Conservation (phyloP, 176 grass and related monocot genomes). For the Avena insularis region DNA sequence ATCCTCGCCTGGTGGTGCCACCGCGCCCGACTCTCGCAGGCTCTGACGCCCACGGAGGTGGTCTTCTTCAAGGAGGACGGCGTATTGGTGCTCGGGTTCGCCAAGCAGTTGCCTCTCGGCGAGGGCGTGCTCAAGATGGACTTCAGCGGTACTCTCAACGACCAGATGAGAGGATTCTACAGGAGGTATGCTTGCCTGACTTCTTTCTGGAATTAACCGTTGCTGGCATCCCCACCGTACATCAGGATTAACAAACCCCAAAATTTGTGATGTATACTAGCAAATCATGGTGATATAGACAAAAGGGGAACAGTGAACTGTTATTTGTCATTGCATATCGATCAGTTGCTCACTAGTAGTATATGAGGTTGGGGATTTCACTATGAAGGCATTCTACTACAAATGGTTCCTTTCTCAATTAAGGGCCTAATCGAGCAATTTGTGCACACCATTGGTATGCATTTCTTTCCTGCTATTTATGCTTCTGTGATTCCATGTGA, state of each 20-base stretch:
- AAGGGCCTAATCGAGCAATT: background rate
- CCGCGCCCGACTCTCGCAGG: background rate
- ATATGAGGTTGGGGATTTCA: background rate
- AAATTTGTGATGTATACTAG: background rate
- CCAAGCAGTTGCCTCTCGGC: constrained; percentile 48
- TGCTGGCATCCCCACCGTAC: background rate
- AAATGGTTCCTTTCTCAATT: background rate
- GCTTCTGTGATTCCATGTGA: constrained; percentile 12
- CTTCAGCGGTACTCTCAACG: constrained; percentile 68
- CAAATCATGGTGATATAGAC: background rate
- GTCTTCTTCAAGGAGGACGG: constrained; percentile 58
- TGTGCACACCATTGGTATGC: background rate
- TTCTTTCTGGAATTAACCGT: background rate
- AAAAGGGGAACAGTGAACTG: background rate
- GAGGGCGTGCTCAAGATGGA: constrained; percentile 61
- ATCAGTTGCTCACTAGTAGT: background rate
- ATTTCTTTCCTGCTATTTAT: background rate
- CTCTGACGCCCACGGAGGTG: constrained; percentile 47
- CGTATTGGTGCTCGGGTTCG: constrained; percentile 68
- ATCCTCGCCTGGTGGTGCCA: background rate
- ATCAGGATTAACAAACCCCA: background rate
- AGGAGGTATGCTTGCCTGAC: constrained; percentile 45
- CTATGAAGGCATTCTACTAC: background rate
- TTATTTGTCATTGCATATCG: background rate
- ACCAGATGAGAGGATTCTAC: constrained; percentile 85